Evolutionary conservation across 2,329 filamentous ascomycete genomes (phyloP).

Genomic region (Parastagonospora avenae): DNA sequence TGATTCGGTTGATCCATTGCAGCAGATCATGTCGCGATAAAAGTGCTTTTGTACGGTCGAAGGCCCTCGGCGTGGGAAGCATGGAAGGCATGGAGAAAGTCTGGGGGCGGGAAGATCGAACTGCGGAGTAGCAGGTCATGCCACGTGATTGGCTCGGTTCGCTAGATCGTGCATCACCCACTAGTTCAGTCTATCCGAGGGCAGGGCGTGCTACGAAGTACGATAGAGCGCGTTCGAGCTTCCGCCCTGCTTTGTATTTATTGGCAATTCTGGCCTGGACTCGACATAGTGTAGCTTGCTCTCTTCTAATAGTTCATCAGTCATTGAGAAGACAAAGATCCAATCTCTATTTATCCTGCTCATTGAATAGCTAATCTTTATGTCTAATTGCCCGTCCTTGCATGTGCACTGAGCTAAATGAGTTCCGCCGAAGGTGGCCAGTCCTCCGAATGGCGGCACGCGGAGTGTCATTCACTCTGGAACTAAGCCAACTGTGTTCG

Average conservation of each 20-base stretch:
- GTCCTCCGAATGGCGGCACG: too few relatives aligned
- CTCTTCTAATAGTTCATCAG: too few relatives aligned
- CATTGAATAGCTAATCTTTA: too few relatives aligned
- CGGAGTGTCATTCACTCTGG: too few relatives aligned
- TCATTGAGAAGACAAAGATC: too few relatives aligned
- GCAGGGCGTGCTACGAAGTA: background rate
- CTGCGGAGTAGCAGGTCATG: conserved; percentile 1
- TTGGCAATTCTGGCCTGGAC: background rate
- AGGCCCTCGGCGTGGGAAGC: background rate
- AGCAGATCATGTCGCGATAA: conserved; percentile 25
- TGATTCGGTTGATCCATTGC: conserved; percentile 32
- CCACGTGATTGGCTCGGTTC: background rate
- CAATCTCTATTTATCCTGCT: too few relatives aligned
- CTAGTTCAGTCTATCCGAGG: background rate
- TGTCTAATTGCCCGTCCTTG: too few relatives aligned
- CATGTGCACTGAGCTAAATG: too few relatives aligned
- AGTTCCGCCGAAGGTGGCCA: too few relatives aligned
- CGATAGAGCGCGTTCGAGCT: background rate
- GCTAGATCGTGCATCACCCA: background rate
- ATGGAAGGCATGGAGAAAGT: conserved; percentile 3
- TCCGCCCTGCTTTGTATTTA: background rate
- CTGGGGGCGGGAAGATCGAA: conserved; percentile 3
- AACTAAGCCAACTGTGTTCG: too few relatives aligned
- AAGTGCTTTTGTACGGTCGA: conserved; percentile 9
- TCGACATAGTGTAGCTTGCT: too few relatives aligned